Base-by-base conservation (phyloP, 768 basidiomycete species). In the Erythrobasidium yunnanense region DNA sequence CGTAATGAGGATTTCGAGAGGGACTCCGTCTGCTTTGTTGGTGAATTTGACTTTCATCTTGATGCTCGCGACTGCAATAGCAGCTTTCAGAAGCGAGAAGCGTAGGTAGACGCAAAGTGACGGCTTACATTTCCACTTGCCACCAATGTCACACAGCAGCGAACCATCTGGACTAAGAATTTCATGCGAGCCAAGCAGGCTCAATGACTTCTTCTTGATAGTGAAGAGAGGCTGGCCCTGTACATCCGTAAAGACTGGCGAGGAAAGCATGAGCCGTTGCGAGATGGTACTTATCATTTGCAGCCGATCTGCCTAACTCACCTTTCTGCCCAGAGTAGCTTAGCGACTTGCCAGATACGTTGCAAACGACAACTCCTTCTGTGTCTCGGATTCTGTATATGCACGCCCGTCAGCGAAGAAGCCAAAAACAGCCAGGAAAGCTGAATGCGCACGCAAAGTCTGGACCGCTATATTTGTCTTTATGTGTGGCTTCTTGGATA, bases 391-490 rank as follows among this genome's bases (percentile, higher is more conserved):
- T 47, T 15, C 57, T 60, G 42, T 32, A 7, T 2, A 49, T 2
- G 57, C n/a, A n/a, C n/a, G n/a, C n/a, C 27, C 25, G 47, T 20
- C 33, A 11, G 33, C 29, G 5, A 57, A 23, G 15, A 17, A 42
- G 23, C 32, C 8, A 57, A 20, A 22, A 35, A 42, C 38, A 23
- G 13, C 30, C n/a, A 13, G 11, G 13, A 15, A 11, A 52, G 27
- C 34, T 32, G 34, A 29, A 15, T 6, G 27, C 38, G 22, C 57
- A 60, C 57, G 25, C 42, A 25, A 76, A 77, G 53, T 76, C 74
- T 46, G 76, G 75, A 5, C 76, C 76, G 38, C 68, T 71, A 45
- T 74, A 74, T 1, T 70, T 70, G 70, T n/a, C n/a, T n/a, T n/a
- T n/a, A n/a, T 75, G 73, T 1, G 71, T 71, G 34, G 70, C 70